Base-by-base conservation (phyloP, 495 filamentous ascomycete genomes). In the Hypoxylon intermedium region DNA sequence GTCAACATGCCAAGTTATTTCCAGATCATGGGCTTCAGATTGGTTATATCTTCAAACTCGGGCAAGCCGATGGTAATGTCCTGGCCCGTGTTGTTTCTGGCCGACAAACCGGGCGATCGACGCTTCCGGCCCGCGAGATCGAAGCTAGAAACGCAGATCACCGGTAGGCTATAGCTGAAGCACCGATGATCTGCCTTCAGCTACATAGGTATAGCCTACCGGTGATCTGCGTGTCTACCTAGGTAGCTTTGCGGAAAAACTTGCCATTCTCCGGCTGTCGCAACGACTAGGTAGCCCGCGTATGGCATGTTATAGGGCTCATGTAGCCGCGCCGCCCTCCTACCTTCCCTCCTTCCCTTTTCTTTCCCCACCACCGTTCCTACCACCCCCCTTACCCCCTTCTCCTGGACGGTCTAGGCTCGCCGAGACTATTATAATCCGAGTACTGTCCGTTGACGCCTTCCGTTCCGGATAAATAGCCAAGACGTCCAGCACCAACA, bases 1-100 rank as follows among this genome's bases (percentile, higher is more conserved):
- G n/a, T 53, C 30, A 65, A 55, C 36, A 55, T 49, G 53, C 40
- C 44, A 51, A 58, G 55, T 30, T 28, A 38, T 46, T 52, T 55
- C 49, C 44, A 59, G 30, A 40, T 52, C 34, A 52, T 60, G 38
- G 23, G 50, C 33, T 55, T 59, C 54, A 20, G 37, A 48, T 43
- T 24, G 11, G 41, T 15, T 34, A 49, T 44, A 58, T 58, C 42
- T 53, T 56, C 49, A 45, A 51, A 65, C 30, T 50, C 37, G 61
- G n/a, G 61, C 61, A 51, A 55, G 31, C 31, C 37, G 43, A 60
- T 31, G 1, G 24, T 43, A 24, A 34, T 41, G 38, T 33, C 47
- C 61, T 51, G 9, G 44, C 37, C 43, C 55, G 26, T 46, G 31
- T 52, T 37, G 34, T 41, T 53, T 58, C 42, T 53, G 26, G 41